phyloP scores from a whole-genome alignment of 306 rosid genomes.

The Trifolium subterraneum region DNA sequence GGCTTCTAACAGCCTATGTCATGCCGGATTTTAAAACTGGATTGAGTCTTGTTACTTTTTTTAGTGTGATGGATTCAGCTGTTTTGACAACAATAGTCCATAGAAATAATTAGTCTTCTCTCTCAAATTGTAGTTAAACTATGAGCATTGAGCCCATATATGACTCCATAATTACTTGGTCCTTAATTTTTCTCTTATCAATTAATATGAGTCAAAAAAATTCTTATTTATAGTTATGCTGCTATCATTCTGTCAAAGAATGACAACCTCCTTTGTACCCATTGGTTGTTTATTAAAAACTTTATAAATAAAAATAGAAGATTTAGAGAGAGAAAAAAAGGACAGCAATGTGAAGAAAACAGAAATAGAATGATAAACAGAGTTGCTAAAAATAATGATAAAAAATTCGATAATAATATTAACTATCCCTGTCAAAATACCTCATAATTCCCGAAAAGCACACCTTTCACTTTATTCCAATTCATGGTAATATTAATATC shows the following conservation, averaged over 20 bases:
- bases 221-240: constrained; percentile 35
- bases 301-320: constrained; percentile 36
- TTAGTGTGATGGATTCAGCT: background rate
- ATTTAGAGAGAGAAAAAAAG: constrained; percentile 11
- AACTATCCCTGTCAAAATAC: constrained; percentile 51
- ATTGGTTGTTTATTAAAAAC: constrained; percentile 24
- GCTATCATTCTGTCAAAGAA: constrained; percentile 48
- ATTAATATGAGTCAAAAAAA: constrained; percentile 34
- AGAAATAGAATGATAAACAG: constrained; percentile 35
- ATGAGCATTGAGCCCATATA: background rate
- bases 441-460: constrained; percentile 52
- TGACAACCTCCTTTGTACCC: constrained; percentile 30
- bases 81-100: background rate
- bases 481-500: constrained; percentile 44
- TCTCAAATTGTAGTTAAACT: background rate
- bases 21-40: background rate
- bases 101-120: background rate
- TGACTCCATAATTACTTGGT: constrained; percentile 3
- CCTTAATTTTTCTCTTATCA: constrained; percentile 33
- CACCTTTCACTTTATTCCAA: constrained; percentile 51
- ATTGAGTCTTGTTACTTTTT: background rate
- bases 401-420: constrained; percentile 38
- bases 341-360: constrained; percentile 27
- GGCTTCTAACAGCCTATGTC: too few species aligned
- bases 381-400: constrained; percentile 13